These are phyloP conservation scores for Pythium biforme DNA, from an alignment of 352 stramenopile genomes.

Conservation along the genomic window DNA sequence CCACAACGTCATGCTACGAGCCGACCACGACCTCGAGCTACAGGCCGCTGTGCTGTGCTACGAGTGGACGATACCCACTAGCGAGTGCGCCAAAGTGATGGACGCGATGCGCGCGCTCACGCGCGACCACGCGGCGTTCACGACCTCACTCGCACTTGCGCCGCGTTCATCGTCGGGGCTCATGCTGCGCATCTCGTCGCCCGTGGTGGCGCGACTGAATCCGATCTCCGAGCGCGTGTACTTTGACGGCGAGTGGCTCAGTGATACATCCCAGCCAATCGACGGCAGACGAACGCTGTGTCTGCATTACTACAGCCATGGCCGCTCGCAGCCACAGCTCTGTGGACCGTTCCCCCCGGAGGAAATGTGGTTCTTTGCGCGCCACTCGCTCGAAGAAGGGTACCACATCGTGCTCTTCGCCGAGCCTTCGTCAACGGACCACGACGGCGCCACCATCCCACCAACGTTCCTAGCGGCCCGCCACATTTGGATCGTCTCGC, in stretches of 20 bases:
- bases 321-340: constrained; percentile 21
- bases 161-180: background rate
- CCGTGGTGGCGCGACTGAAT: constrained; percentile 29
- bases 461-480: constrained; percentile 36
- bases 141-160: background rate
- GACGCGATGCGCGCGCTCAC: constrained; percentile 26
- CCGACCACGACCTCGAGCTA: constrained; percentile 34
- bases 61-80: constrained; percentile 20
- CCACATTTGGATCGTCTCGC: constrained; percentile 39
- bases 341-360: constrained; percentile 24
- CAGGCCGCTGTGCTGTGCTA: constrained; percentile 43
- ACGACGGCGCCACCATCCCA: too few species aligned
- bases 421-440: constrained; percentile 14
- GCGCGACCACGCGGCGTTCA: constrained; percentile 18
- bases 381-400: constrained; percentile 21
- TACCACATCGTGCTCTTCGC: constrained; percentile 48
- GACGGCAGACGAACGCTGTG: constrained; percentile 33
- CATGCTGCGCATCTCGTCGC: constrained; percentile 33
- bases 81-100: constrained; percentile 37
- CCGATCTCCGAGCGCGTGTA: constrained; percentile 41
- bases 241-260: constrained; percentile 38
- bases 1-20: background rate
- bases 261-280: background rate
- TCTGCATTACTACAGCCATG: constrained; percentile 38
- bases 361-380: constrained; percentile 36